Evolutionary conservation across 106 monocot genomes (phyloP), one percentile per base, ranked within the genome.

Genomic region (Hemerocallis citrina): DNA sequence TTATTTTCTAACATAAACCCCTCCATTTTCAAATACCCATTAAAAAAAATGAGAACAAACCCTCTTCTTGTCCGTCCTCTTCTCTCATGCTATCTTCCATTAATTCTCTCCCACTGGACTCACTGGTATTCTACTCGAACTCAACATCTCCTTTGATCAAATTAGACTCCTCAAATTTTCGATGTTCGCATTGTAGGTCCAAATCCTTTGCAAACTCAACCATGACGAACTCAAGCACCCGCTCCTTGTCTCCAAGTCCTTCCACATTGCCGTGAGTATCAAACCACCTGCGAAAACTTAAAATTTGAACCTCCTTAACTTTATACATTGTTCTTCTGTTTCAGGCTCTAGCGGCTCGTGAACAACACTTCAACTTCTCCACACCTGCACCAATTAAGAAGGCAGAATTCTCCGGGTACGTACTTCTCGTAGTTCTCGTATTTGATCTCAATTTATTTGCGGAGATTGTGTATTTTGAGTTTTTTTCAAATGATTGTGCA

Each of bases 61-160:
- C 9, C 1, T 37, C 36, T 58, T 33, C 66, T 39, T 37, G 48
- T 70, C 35, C 20, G 27, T 56, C 22, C 11, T 45, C 10, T 19
- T 5, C 28, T 62, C 38, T 22, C 51, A 70, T 70, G 70, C 52
- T 5, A 16, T 13, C 40, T 50, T 29, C 70, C 46, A 61, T 70
- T 41, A 40, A 51, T 5, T 70, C 61, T 21, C 70, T 70, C 28
- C 49, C 70, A 52, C 42, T 70, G 70, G 70, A 70, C 62, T 30
- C 62, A 42, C 38, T 70, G 62, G 70, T 70, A 62, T 14, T 9
- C 11, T 19, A n/a, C 7, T 20, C 3, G 1, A 58, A 58, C 20
- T 2, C 3, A 3, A 29, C 36, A 10, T 59, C 12, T 20, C 4
- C 13, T 28, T 7, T 17, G 13, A 32, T 6, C 10, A n/a, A 11